Base-by-base conservation (phyloP, 176 grass and related monocot species). In the Oryza longistaminata region DNA sequence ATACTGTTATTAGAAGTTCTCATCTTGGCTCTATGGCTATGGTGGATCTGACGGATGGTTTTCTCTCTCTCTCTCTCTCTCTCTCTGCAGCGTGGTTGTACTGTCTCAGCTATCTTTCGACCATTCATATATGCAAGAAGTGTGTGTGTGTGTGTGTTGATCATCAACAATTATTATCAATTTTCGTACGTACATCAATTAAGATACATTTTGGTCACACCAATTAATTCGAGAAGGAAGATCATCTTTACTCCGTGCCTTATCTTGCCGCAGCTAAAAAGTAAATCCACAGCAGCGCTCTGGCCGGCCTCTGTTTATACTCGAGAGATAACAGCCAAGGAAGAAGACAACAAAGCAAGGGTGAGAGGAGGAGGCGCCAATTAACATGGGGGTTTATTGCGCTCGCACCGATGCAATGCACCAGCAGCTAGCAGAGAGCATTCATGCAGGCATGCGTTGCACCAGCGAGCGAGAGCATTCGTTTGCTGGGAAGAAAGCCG, bases 401-500 rank as follows among this genome's bases (percentile, higher is more conserved):
- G 8, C 55, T 61, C 7, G 55, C 55, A 61, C 55, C 55, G 3
- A 61, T 61, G 55, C 52, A 19, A 21, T 19, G 52, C 52, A 7
- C 39, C 39, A 40, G 39, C 39, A 40, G 39, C 1, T 1, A 60
- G 5, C 52, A 19, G 17, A 58, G 52, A 58, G 52, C 52, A 58
- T 61, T 55, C 52, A 55, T 55, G 55, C 55, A 61, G 39, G 39
- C 39, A 40, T 40, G 39, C 39, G 8, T 40, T 61, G 43, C 85
- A 80, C 43, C 50, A 21, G 55, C 68, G 11, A 21, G 55, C 68
- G 11, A 49, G 46, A 73, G 43, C 17, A n/a, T 61, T 73, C 43
- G 42, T 79, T 79, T 49, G 76, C 11, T 73, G 61, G 21, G 19
- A 61, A 67, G 70, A 40, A n/a, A 74, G 70, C 34, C 77, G 77